Base-by-base conservation (phyloP, 148 eudicot species). In the Nepenthes mirabilis region DNA sequence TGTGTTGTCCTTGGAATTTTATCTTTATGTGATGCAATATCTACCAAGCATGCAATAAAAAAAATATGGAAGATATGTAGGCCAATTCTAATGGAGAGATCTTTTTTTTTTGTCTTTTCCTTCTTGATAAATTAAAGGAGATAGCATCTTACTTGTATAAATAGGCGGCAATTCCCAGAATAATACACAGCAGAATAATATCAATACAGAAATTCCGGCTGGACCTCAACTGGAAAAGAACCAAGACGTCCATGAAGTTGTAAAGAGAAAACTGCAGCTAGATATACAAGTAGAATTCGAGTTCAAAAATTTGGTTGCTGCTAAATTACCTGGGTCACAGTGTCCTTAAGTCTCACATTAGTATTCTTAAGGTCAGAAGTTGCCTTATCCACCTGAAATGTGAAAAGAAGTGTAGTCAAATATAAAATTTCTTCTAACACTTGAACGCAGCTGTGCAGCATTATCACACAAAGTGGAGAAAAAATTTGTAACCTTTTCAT, bases 171-270 rank as follows among this genome's bases (percentile, higher is more conserved):
- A 93, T 93, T 57, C 99, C 96, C 59, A 93, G 88, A 76, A 93
- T 88, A 61, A 93, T 72, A 65, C 96, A 88, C 73, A 88, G 71
- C 67, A 93, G 77, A 66, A 93, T 74, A 64, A 93, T 93, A 71
- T 93, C 96, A 33, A 93, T 82, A 62, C 99, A 93, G 79, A 93
- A 88, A 68, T 93, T 91, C 63, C 99, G 79, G 71, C 99, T 93
- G 13, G 99, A 88, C 63, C 99, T 82, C 82, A 93, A 69, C 99
- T 93, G 95, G 59, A 70, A 66, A 45, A 67, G 50, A 56, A 58
- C 1, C 14, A 61, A 54, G 57, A 14, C 2, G 5, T 36, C 57
- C 3, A 47, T 70, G 14, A 72, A 11, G 49, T 36, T 58, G 51
- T 14, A 58, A 50, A 37, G 14, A 37, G 35, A 66, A 56, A 48